A percentile compares a stretch with the other conserved stretches of the same genome.
These are phyloP conservation scores for Lanzia echinophila DNA, from an alignment of 2,329 filamentous ascomycete species.

Conservation along the genomic window DNA sequence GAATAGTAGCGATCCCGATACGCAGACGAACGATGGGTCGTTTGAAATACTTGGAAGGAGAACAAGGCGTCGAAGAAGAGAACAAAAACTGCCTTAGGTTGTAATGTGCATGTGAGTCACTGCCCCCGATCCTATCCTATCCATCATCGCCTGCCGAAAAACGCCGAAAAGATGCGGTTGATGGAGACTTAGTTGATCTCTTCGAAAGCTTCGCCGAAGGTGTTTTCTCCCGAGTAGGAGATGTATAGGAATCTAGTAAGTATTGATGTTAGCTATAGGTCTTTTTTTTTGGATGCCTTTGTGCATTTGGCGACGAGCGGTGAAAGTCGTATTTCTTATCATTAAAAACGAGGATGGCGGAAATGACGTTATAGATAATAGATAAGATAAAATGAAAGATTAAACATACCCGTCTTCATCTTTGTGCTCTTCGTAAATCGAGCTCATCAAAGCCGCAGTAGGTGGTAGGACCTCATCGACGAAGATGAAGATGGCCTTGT, in stretches of 20 bases:
- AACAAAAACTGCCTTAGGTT: constrained; percentile 11
- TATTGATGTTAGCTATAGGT: neutral
- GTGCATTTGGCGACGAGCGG: neutral
- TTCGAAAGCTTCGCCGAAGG: constrained; percentile 57
- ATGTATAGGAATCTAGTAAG: constrained; percentile 71
- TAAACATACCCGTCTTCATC: constrained; percentile 55
- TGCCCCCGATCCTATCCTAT: constrained; percentile 5
- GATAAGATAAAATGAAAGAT: constrained; percentile 24
- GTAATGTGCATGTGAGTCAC: constrained; percentile 8
- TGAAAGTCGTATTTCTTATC: no score
- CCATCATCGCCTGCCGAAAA: constrained; percentile 7
- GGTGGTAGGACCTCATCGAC: constrained; percentile 96
- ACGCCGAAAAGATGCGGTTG: constrained; percentile 5
- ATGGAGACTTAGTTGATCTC: constrained; percentile 2
- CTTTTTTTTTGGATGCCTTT: neutral
- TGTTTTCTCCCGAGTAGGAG: constrained; percentile 98
- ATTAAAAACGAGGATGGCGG: neutral
- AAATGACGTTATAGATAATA: constrained; percentile 4
- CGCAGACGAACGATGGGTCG: neutral
- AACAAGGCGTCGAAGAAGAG: neutral
- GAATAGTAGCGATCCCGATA: neutral
- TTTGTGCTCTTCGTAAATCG: constrained; percentile 99
- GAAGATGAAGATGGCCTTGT: constrained; percentile 99
- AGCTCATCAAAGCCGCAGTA: constrained; percentile 96
- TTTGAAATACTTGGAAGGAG: neutral